Evolutionary conservation across 345 rosid genomes (phyloP), one percentile per base, ranked within the genome.

Genomic region (Atalantia buxifolia): DNA sequence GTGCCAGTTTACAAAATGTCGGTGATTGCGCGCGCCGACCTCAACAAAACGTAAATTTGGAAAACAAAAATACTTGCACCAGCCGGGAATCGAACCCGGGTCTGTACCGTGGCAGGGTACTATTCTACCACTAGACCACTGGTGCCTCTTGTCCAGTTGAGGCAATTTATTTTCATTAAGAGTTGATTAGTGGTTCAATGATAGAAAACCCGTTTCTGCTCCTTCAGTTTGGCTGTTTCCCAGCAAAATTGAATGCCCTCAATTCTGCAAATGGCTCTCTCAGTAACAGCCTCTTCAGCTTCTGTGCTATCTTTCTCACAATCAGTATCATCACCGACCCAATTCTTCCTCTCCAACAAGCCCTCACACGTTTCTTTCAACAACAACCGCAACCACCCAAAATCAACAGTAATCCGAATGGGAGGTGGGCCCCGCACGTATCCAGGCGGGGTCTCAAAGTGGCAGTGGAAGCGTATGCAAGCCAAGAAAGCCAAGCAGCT

Each of bases 391-490:
- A 1, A 9, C 45, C 45, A 40, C 45, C 84, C 56, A 27, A 78
- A 74, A 69, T 35, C 85, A 35, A 79, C 89, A 8, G 27, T 84
- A 16, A 91, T 96, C 77, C 92, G 97, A 30, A 92, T 92, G 97
- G 97, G 98, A 72, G 97, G 95, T 9, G 94, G 94, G 60, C 98
- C 97, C 27, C 81, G 97, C 50, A 96, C 97, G 7, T 96, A 72
- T 72, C 97, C 95, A 0, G 98, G 95, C 40, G 97, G 98, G 0
- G 93, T 94, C 0, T 90, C 97, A 9, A 92, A 91, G 82, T 96
- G 98, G 97, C 95, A 89, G 38, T 96, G 98, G 98, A 96, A 90
- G 81, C 89, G 97, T 19, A 92, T 94, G 98, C 99, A 93, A 50
- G 90, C 91, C 38, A 92, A 91, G 84, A 95, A 95, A 80, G 91